Percentiles rank a stretch among this genome's conserved stretches.
Conservation (phyloP, 768 basidiomycete genomes). For the Rhizopogon vinicolor region DNA sequence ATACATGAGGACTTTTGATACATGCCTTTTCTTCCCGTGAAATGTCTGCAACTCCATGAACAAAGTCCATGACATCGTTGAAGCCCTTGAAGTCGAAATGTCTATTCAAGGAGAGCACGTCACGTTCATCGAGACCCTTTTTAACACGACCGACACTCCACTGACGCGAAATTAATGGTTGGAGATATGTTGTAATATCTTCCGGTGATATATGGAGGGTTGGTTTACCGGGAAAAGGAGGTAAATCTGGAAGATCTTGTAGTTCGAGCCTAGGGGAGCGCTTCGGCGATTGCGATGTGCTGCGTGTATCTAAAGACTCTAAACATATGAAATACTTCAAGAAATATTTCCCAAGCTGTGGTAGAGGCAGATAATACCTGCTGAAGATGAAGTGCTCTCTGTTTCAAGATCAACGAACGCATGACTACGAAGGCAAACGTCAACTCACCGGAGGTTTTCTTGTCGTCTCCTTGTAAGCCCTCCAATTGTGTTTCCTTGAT, state of each 20-base stretch:
- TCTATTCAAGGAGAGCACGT: conserved; percentile 22
- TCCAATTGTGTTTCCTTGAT: not conserved
- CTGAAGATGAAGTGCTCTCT: not conserved
- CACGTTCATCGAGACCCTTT: conserved; percentile 3
- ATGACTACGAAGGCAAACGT: not conserved
- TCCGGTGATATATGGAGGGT: conserved; percentile 29
- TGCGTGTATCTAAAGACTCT: not conserved
- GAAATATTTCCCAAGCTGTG: no score
- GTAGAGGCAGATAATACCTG: not conserved
- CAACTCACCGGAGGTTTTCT: not conserved
- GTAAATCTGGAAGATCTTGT: conserved; percentile 18
- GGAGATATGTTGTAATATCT: conserved; percentile 29
- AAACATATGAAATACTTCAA: not conserved
- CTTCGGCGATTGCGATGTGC: conserved; percentile 2
- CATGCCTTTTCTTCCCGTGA: conserved; percentile 29
- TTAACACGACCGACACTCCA: conserved; percentile 21
- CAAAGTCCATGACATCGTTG: conserved; percentile 20
- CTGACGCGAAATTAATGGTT: conserved; percentile 30
- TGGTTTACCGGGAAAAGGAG: conserved; percentile 25
- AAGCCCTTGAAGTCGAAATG: conserved; percentile 23
- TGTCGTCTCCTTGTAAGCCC: not conserved
- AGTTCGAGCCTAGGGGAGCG: not conserved
- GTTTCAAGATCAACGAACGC: no score
- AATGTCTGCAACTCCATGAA: conserved; percentile 19
- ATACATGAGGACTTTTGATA: not conserved